A percentile compares a stretch with the other conserved stretches of the same genome.
phyloP scores from a whole-genome alignment of 305 asterid genomes.

The Fraxinus dipetala region DNA sequence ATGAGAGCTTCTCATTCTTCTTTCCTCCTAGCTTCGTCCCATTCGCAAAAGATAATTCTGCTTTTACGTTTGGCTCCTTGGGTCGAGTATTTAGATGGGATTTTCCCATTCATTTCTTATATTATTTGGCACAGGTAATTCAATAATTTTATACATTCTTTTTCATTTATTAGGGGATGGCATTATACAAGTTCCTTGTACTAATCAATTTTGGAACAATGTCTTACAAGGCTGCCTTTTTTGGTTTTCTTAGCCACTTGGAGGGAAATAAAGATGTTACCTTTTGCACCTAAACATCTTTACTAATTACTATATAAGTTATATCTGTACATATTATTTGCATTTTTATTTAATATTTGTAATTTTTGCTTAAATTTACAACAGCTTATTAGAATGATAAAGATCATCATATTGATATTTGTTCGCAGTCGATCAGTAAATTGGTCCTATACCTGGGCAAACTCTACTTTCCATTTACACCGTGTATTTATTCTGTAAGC shows the following conservation, averaged over 20 bases:
- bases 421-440: background rate
- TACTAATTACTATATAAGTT: background rate
- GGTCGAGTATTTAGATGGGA: background rate
- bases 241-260: background rate
- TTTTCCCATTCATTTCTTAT: background rate
- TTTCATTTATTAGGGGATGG: background rate
- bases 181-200: background rate
- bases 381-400: constrained; percentile 2
- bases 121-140: background rate
- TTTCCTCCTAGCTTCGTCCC: background rate
- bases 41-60: background rate
- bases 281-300: background rate
- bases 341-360: background rate
- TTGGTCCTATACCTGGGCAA: background rate
- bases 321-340: background rate
- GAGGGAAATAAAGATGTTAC: background rate
- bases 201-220: background rate
- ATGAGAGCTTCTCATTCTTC: background rate
- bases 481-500: background rate
- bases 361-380: background rate
- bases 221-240: background rate
- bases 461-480: background rate
- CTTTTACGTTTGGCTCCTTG: background rate
- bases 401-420: background rate
- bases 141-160: background rate